Evolutionary conservation across 345 rosid genomes (phyloP).

Genomic region (Rhodamnia rubescens): DNA sequence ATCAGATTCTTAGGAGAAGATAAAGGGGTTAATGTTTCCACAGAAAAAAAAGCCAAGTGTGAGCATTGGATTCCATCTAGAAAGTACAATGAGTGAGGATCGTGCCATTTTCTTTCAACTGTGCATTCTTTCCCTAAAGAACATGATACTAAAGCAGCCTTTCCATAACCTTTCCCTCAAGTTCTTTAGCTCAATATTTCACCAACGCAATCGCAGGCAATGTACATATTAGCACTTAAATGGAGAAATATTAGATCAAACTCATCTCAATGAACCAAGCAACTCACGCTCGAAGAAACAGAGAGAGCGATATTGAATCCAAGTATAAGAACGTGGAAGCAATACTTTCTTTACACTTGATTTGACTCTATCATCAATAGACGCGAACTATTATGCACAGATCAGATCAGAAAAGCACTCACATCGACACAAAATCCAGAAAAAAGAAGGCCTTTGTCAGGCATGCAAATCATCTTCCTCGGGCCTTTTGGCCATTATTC

Average conservation of each 20-base stretch:
- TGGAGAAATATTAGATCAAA: not conserved
- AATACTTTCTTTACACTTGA: not conserved
- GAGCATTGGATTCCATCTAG: conserved; percentile 25
- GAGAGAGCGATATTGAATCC: not conserved
- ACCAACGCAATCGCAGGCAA: not conserved
- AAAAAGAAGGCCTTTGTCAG: not conserved
- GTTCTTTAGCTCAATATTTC: not conserved
- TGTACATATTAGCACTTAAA: not conserved
- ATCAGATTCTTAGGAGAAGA: conserved; percentile 5
- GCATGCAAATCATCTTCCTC: not conserved
- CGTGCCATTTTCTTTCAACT: not conserved
- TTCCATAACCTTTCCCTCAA: not conserved
- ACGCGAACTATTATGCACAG: not conserved
- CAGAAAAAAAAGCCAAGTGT: not conserved
- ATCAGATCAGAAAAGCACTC: not conserved
- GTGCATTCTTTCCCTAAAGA: not conserved
- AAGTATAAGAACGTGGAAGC: not conserved
- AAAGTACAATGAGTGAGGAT: not conserved
- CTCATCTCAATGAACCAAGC: not conserved
- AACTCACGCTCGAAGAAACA: not conserved
- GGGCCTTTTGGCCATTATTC: not conserved
- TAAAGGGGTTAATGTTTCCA: not conserved
- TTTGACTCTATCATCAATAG: not conserved
- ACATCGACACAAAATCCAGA: not conserved
- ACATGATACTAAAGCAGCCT: not conserved